Conservation (phyloP, 305 asterid genomes). For the Fraxinus albicans region DNA sequence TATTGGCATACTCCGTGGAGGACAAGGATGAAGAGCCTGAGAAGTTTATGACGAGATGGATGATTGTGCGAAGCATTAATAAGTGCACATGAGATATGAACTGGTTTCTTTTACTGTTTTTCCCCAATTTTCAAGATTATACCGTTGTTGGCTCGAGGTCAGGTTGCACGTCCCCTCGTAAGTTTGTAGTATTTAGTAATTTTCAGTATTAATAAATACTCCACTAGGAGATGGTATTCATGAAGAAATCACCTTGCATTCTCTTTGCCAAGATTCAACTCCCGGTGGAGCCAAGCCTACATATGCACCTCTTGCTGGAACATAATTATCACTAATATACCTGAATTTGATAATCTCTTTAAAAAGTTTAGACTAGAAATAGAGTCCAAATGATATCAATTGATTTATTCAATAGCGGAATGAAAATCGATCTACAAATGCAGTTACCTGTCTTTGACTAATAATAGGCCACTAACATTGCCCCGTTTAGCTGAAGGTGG, state of each 20-base stretch:
- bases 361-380: not conserved
- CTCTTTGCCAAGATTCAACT: slow-evolving; percentile 36
- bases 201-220: not conserved
- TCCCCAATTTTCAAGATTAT: not conserved
- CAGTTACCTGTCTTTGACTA: not conserved
- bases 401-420: not conserved
- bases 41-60: not conserved
- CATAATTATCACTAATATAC: slow-evolving; percentile 4
- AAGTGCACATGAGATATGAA: not conserved
- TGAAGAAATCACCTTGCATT: slow-evolving; percentile 21
- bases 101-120: not conserved
- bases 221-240: not conserved
- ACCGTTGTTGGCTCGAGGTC: not conserved
- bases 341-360: slow-evolving; percentile 9
- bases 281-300: slow-evolving; percentile 31
- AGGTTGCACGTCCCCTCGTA: not conserved
- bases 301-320: slow-evolving; percentile 26
- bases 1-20: not conserved
- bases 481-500: slow-evolving; percentile 39
- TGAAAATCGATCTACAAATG: not conserved
- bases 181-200: not conserved
- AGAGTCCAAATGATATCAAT: not conserved
- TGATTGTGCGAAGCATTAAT: not conserved
- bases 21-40: not conserved
- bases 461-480: slow-evolving; percentile 32